These are phyloP conservation scores for Hericium rajendrae DNA, from an alignment of 768 basidiomycete genomes.

Conservation along the genomic window DNA sequence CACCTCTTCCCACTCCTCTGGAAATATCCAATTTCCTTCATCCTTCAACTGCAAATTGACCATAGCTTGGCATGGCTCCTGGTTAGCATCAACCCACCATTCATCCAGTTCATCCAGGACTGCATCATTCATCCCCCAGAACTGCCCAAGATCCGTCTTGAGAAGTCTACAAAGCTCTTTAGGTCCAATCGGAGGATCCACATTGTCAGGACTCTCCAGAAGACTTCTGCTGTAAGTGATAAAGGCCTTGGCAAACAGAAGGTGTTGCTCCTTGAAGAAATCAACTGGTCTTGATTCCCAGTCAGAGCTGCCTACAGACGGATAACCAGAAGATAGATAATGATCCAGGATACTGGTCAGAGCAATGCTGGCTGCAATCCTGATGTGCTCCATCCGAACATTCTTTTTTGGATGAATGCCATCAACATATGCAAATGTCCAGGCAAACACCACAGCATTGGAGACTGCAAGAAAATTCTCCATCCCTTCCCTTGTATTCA, in stretches of 20 bases:
- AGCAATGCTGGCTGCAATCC: not conserved
- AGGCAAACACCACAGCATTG: not conserved
- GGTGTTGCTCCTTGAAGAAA: not conserved
- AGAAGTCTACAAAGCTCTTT: no score
- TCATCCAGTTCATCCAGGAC: no score
- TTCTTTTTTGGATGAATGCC: not conserved
- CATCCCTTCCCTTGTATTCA: not conserved
- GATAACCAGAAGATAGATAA: not conserved
- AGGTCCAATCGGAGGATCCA: no score
- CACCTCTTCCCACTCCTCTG: no score
- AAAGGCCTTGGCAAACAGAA: not conserved
- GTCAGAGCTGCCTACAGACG: not conserved
- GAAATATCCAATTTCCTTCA: no score
- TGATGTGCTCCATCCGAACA: not conserved
- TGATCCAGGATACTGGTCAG: not conserved
- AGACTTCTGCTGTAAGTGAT: not conserved
- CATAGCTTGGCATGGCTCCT: no score
- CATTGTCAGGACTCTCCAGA: no score
- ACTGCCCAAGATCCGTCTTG: no score
- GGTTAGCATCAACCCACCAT: no score
- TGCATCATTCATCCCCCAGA: no score
- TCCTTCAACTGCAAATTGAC: no score
- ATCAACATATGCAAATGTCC: not conserved
- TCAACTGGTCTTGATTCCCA: not conserved
- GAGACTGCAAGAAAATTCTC: not conserved